A percentile compares a stretch with the other conserved stretches of the same genome.
Evolutionary conservation across 2,329 filamentous ascomycete species (phyloP).

Genomic region (Karstenula rhodostoma): DNA sequence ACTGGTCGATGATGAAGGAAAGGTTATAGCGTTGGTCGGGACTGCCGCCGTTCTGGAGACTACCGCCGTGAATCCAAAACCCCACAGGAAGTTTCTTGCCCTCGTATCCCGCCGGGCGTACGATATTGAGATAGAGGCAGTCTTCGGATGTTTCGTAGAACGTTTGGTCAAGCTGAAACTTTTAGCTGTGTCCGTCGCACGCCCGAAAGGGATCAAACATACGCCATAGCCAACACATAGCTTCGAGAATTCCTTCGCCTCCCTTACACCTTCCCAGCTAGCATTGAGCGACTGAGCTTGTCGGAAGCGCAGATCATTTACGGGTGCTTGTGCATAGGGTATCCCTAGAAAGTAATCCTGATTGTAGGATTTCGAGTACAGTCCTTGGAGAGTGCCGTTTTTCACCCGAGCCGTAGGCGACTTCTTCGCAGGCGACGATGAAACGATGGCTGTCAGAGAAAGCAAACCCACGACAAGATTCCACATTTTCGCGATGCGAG

Average conservation of each 20-base stretch:
- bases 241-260: constrained; percentile 44
- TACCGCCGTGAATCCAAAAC: constrained; percentile 64
- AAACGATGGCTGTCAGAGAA: neutral
- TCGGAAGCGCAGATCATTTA: constrained; percentile 58
- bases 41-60: constrained; percentile 40
- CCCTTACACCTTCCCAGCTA: constrained; percentile 44
- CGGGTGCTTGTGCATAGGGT: constrained; percentile 51
- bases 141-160: constrained; percentile 66
- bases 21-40: constrained; percentile 64
- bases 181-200: constrained; percentile 21
- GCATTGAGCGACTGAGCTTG: constrained; percentile 57
- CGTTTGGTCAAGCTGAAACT: constrained; percentile 46
- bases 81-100: constrained; percentile 57
- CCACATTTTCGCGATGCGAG: neutral
- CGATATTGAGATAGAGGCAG: constrained; percentile 66
- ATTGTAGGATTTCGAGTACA: constrained; percentile 46
- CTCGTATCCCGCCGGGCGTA: constrained; percentile 59
- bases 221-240: constrained; percentile 30
- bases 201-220: neutral
- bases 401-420: constrained; percentile 9
- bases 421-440: neutral
- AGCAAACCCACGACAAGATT: constrained; percentile 4
- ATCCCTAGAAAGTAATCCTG: constrained; percentile 57
- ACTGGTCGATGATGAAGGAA: constrained; percentile 60
- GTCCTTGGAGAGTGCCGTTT: constrained; percentile 51